Percentiles rank a stretch among this genome's conserved stretches.
phyloP scores from a whole-genome alignment of 805 yeast genomes.

The Hanseniaspora nectarophila region DNA sequence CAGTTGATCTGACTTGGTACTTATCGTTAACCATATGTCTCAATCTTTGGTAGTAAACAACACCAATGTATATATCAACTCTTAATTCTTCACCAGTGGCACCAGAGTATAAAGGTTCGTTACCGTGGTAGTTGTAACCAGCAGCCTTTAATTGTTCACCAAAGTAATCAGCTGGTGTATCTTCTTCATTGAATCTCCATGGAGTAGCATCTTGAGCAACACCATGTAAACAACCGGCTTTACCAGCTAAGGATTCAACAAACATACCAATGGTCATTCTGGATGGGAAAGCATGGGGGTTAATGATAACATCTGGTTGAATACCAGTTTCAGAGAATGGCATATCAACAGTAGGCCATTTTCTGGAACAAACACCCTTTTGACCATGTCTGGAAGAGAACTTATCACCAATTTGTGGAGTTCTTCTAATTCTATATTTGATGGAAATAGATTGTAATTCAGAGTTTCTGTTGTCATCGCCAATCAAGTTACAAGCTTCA shows the following conservation, averaged over 20 bases:
- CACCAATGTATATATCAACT: constrained; percentile 91
- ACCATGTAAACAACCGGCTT: constrained; percentile 96
- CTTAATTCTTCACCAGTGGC: constrained; percentile 95
- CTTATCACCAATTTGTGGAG: constrained; percentile 93
- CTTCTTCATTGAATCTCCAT: constrained; percentile 80
- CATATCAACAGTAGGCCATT: constrained; percentile 95
- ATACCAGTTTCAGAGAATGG: constrained; percentile 94
- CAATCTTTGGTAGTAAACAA: constrained; percentile 93
- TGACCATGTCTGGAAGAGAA: constrained; percentile 97
- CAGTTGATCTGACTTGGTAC: constrained; percentile 98
- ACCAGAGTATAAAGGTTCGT: constrained; percentile 98
- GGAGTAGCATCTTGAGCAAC: constrained; percentile 96
- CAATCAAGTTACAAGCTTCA: constrained; percentile 85
- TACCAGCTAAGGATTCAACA: constrained; percentile 96
- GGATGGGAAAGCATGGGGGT: constrained; percentile 99
- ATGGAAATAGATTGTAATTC: constrained; percentile 80
- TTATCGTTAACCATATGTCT: constrained; percentile 99
- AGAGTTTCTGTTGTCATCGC: constrained; percentile 48
- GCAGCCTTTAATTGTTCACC: constrained; percentile 82
- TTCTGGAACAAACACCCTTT: constrained; percentile 95
- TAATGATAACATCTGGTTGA: constrained; percentile 93
- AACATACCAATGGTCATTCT: constrained; percentile 99
- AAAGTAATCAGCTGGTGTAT: constrained; percentile 94
- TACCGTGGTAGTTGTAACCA: constrained; percentile 95
- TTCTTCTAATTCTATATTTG: constrained; percentile 81